phyloP scores from a whole-genome alignment of 2,329 filamentous ascomycete species.

The Penicillium sp. region DNA sequence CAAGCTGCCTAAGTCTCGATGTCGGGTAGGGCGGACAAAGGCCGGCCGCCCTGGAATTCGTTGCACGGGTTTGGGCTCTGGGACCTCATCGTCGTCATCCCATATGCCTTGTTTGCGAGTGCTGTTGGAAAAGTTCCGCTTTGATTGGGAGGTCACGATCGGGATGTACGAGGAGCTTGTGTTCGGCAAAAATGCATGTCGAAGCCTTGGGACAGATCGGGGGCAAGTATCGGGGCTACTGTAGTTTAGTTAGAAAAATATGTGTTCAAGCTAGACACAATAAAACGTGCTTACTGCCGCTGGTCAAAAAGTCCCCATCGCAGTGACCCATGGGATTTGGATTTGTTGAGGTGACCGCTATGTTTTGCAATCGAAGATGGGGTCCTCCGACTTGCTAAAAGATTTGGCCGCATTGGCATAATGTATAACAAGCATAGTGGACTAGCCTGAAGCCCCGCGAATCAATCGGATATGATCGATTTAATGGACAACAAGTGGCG shows the following conservation, averaged over 20 bases:
- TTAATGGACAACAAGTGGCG: neutral
- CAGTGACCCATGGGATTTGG: neutral
- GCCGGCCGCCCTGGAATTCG: neutral
- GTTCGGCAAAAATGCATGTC: neutral
- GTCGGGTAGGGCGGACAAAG: neutral
- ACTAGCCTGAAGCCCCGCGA: neutral
- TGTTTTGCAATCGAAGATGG: slow-evolving; percentile 10
- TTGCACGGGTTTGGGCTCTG: neutral
- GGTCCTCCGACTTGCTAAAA: slow-evolving; percentile 23
- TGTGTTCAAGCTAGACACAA: neutral
- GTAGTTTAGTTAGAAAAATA: neutral
- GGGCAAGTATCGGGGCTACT: neutral
- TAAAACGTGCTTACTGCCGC: slow-evolving; percentile 2
- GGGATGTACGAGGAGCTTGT: neutral
- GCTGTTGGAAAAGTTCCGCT: neutral
- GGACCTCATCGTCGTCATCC: slow-evolving; percentile 8
- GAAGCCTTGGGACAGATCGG: neutral
- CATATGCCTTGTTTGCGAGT: neutral
- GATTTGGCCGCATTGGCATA: slow-evolving; percentile 23
- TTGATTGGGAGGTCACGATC: neutral
- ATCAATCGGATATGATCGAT: neutral
- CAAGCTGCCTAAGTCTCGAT: slow-evolving; percentile 3
- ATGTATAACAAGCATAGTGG: slow-evolving; percentile 25
- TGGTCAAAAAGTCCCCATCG: neutral
- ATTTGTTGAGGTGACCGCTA: neutral